phyloP scores from a whole-genome alignment of 2,329 filamentous ascomycete species.

The Fusarium sp. region DNA sequence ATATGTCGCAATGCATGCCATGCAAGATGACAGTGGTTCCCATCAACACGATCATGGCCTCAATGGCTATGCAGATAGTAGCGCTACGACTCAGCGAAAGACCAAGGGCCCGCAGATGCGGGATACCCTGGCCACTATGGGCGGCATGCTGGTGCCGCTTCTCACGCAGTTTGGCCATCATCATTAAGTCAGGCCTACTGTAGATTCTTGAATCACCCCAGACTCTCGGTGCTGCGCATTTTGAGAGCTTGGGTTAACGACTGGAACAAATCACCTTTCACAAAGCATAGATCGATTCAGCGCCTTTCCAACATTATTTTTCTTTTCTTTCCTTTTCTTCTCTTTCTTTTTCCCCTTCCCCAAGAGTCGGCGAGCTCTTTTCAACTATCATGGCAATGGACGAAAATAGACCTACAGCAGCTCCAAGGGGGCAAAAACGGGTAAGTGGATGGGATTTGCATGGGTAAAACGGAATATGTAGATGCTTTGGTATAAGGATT shows the following conservation, averaged over 20 bases:
- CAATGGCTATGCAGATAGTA: conserved; percentile 67
- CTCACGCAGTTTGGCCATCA: conserved; percentile 83
- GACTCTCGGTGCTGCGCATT: conserved; percentile 19
- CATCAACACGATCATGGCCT: conserved; percentile 61
- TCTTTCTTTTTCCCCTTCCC: background rate
- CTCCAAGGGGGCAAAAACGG: conserved; percentile 11
- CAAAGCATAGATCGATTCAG: conserved; percentile 25
- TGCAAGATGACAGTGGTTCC: conserved; percentile 78
- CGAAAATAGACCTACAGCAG: conserved; percentile 31
- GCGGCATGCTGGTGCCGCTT: conserved; percentile 81
- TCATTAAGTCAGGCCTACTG: conserved; percentile 56
- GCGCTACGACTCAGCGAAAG: conserved; percentile 59
- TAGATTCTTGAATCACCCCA: conserved; percentile 6
- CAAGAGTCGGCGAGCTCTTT: conserved; percentile 42
- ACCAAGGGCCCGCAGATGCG: conserved; percentile 69
- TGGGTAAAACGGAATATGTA: conserved; percentile 23
- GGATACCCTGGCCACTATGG: conserved; percentile 76
- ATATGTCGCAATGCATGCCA: conserved; percentile 98
- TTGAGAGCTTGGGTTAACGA: conserved; percentile 4
- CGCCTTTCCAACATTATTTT: conserved; percentile 26
- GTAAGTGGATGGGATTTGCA: conserved; percentile 11
- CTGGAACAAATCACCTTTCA: conserved; percentile 15
- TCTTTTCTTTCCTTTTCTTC: conserved; percentile 8
- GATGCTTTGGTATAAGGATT: conserved; percentile 17
- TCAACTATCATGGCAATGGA: conserved; percentile 20